Evolutionary conservation across 768 basidiomycete genomes (phyloP), one percentile per base, ranked within the genome.

Genomic region (Tubosaeta sp.): DNA sequence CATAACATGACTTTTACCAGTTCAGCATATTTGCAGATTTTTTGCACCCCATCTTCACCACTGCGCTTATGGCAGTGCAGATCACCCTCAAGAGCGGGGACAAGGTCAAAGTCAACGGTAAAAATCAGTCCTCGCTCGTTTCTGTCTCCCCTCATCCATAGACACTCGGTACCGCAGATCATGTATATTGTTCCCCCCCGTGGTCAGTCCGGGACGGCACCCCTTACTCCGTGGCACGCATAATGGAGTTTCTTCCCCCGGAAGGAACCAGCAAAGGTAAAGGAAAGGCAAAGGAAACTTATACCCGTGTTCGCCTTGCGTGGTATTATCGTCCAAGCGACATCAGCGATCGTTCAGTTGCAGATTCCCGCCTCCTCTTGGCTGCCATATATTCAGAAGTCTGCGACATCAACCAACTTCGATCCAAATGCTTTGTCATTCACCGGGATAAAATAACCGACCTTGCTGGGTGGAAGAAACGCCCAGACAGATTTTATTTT

Each of bases 301-400:
- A 82, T 67, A 85, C 87, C 59, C 87, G 90, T 64, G 93, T 93
- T 58, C 84, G 94, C 46, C 78, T 97, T 49, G 91, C 91, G 40
- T 94, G 94, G 83, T 98, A 94, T 74, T 96, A 97, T 75, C 90
- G 95, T 58, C 93, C 93, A 46, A 83, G 87, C 71, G 95, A 98
- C 80, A 90, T 97, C 59, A 90, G 86, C 66, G 91, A 93, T 74
- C 87, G 94, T 51, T 81, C 86, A 25, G 86, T 93, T 52, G 82
- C 88, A 51, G 95, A 99, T 75, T 87, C 87, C 59, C 87, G 96
- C 55, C 78, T 96, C 41, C 81, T 99, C 53, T 81, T 95, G 55
- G 94, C 94, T 40, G 91, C 94, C 57, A 95, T 98, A 70, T 95
- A 94, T 74, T 90, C 92, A 49, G 95, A 97, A 75, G 82, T 94